Conservation (phyloP, 148 eudicot species). For the Polygonum maritimum region DNA sequence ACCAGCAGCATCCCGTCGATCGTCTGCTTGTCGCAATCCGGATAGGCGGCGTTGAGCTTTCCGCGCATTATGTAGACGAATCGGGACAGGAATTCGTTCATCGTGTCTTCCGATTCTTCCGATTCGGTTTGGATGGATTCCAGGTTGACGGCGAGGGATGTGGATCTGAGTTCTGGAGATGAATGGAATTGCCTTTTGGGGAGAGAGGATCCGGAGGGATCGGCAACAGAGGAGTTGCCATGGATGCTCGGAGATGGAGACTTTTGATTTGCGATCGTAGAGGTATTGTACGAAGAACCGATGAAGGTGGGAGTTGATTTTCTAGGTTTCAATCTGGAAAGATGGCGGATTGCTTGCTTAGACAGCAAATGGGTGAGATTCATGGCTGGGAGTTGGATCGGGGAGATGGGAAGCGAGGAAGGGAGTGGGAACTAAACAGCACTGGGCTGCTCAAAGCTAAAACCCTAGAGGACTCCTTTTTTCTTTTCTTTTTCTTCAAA, state of each 20-base stretch:
- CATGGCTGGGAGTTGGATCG: conserved; percentile 13
- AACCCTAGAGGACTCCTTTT: not conserved
- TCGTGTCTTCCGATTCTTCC: conserved; percentile 39
- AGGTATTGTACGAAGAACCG: conserved; percentile 14
- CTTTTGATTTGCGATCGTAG: not conserved
- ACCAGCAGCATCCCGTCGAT: conserved; percentile 60
- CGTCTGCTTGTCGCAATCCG: conserved; percentile 42
- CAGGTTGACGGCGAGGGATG: not conserved
- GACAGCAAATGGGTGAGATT: conserved; percentile 22
- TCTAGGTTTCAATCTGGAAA: conserved; percentile 3
- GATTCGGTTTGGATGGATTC: conserved; percentile 1
- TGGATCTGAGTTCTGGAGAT: not conserved
- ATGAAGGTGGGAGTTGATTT: not conserved
- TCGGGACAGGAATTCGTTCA: conserved; percentile 80
- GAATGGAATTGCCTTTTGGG: not conserved
- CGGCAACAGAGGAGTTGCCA: not conserved
- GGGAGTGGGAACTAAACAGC: not conserved
- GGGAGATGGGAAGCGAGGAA: not conserved
- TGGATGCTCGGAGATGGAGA: conserved; percentile 12
- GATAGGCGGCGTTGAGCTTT: conserved; percentile 45
- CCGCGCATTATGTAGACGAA: conserved; percentile 83
- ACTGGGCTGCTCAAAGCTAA: not conserved
- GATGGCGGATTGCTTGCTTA: conserved; percentile 5
- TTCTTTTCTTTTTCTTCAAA: not conserved
- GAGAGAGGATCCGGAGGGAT: conserved; percentile 3